A percentile compares a stretch with the other conserved stretches of the same genome.
phyloP scores from a whole-genome alignment of 331 rosid genomes.

The Rhamnella rubrinervis region DNA sequence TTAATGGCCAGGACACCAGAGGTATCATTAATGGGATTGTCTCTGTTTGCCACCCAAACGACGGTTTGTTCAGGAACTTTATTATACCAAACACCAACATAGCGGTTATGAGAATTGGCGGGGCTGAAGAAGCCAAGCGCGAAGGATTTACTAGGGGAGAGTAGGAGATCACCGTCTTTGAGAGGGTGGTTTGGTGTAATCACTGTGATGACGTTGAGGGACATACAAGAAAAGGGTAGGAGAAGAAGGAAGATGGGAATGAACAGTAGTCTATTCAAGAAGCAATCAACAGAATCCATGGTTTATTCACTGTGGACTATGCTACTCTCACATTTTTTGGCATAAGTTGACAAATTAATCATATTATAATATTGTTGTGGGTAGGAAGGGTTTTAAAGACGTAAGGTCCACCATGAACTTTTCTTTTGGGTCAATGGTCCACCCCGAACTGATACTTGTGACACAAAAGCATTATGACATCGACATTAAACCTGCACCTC shows the following conservation, averaged over 20 bases:
- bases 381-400: too few relatives aligned
- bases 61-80: conserved; percentile 31
- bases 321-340: background rate
- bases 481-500: too few relatives aligned
- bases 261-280: background rate
- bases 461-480: too few relatives aligned
- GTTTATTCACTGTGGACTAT: background rate
- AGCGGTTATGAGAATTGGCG: conserved; percentile 36
- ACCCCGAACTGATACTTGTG: too few relatives aligned
- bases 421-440: too few relatives aligned
- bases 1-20: conserved; percentile 30
- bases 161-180: conserved; percentile 45
- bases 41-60: conserved; percentile 67
- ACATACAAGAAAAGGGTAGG: background rate
- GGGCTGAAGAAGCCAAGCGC: conserved; percentile 63
- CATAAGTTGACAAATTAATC: background rate
- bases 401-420: too few relatives aligned
- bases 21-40: conserved; percentile 38
- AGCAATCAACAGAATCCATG: background rate
- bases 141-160: conserved; percentile 31
- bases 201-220: conserved; percentile 12
- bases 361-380: too few relatives aligned
- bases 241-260: background rate
- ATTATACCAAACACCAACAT: conserved; percentile 62
- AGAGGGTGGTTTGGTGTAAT: conserved; percentile 20